These are phyloP conservation scores for Termitomyces sp. DNA, from an alignment of 768 basidiomycete genomes.

Conservation along the genomic window DNA sequence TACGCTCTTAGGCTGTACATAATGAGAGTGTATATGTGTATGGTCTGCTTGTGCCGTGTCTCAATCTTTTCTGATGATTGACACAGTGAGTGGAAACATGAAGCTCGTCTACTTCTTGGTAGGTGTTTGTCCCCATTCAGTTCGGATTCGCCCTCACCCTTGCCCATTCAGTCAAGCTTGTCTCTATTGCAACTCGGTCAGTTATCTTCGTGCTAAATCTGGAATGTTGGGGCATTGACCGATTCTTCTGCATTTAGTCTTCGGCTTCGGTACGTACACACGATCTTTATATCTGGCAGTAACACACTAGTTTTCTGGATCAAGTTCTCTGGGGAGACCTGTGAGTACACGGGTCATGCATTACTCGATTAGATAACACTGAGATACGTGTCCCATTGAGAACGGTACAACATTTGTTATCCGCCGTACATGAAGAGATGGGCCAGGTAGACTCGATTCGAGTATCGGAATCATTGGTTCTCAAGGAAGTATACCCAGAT, in stretches of 20 bases:
- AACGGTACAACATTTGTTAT: constrained; percentile 1
- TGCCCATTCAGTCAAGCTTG: neutral
- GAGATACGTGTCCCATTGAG: neutral
- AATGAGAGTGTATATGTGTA: constrained; percentile 10
- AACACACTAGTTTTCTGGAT: neutral
- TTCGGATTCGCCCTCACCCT: neutral
- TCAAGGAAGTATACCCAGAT: neutral
- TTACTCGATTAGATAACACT: neutral
- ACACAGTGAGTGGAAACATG: constrained; percentile 6
- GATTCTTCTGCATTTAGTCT: neutral
- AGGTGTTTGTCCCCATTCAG: neutral
- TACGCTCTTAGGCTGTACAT: neutral
- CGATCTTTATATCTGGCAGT: neutral
- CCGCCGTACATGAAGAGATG: constrained; percentile 8
- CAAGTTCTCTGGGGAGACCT: constrained; percentile 10
- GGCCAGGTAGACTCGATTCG: neutral
- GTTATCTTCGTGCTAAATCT: neutral
- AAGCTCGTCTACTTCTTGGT: constrained; percentile 7
- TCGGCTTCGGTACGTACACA: constrained; percentile 5
- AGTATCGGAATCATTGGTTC: neutral
- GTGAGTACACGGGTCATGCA: neutral
- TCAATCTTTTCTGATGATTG: neutral
- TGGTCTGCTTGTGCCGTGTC: neutral
- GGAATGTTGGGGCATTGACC: neutral
- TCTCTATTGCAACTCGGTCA: constrained; percentile 7